These are phyloP conservation scores for Eucalyptus cloeziana DNA, from an alignment of 345 rosid species.

Conservation along the genomic window DNA sequence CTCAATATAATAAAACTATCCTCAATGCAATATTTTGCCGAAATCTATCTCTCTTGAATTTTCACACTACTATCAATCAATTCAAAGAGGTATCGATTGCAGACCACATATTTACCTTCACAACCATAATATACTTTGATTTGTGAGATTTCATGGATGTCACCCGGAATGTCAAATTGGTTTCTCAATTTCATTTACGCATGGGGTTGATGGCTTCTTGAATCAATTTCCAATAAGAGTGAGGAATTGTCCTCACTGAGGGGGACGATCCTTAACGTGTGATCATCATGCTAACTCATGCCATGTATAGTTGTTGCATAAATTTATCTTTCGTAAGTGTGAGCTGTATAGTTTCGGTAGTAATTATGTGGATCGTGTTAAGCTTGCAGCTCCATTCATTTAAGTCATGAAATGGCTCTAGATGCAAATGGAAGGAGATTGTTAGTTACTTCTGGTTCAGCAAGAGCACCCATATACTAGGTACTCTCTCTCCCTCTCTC, in stretches of 20 bases:
- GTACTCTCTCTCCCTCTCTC: conserved; percentile 1
- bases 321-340: neutral
- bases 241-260: neutral
- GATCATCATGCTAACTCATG: neutral
- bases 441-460: conserved; percentile 37
- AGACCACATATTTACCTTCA: neutral
- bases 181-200: neutral
- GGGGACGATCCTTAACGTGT: neutral
- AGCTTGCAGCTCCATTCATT: conserved; percentile 8
- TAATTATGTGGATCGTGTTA: conserved; percentile 16
- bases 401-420: conserved; percentile 51
- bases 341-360: neutral
- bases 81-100: conserved; percentile 28
- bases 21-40: no score
- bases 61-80: conserved; percentile 14
- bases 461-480: conserved; percentile 53
- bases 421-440: conserved; percentile 42
- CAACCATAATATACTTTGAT: neutral
- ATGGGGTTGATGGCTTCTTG: neutral
- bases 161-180: neutral
- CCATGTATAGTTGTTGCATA: neutral
- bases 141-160: neutral
- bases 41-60: no score
- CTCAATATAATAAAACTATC: no score
- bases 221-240: neutral